phyloP scores from a whole-genome alignment of 805 yeast species.

The Starmerella floricola region DNA sequence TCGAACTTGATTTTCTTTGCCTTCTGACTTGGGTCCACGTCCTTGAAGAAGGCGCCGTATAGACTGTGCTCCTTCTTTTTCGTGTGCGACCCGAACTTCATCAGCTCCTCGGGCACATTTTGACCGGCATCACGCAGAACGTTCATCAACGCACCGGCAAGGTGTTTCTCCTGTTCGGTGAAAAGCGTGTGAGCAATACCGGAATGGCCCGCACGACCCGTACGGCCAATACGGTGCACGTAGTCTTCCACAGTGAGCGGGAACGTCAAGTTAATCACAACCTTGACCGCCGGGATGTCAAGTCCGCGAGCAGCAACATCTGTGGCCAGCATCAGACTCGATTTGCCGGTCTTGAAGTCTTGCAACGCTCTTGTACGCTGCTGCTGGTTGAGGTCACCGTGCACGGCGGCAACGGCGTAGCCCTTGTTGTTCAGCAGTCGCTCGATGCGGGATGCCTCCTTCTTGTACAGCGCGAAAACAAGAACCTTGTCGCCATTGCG shows the following conservation, averaged over 20 bases:
- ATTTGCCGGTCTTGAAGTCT: slow-evolving; percentile 68
- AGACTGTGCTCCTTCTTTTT: slow-evolving; percentile 95
- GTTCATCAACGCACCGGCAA: slow-evolving; percentile 87
- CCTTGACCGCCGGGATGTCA: slow-evolving; percentile 94
- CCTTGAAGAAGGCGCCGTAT: slow-evolving; percentile 95
- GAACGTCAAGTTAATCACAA: slow-evolving; percentile 88
- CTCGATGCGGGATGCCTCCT: slow-evolving; percentile 90
- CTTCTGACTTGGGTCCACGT: slow-evolving; percentile 71
- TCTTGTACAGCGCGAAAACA: slow-evolving; percentile 88
- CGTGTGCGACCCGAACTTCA: slow-evolving; percentile 94
- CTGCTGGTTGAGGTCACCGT: slow-evolving; percentile 86
- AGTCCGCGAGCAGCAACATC: slow-evolving; percentile 98
- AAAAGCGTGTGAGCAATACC: slow-evolving; percentile 93
- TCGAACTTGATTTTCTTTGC: slow-evolving; percentile 83
- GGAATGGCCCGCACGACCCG: slow-evolving; percentile 93
- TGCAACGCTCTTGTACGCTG: slow-evolving; percentile 84
- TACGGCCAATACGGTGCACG: slow-evolving; percentile 94
- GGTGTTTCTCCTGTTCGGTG: slow-evolving; percentile 92
- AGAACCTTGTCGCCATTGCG: slow-evolving; percentile 60
- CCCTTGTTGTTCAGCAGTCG: slow-evolving; percentile 58
- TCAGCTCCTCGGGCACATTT: slow-evolving; percentile 85
- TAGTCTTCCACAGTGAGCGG: slow-evolving; percentile 95
- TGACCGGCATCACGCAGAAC: slow-evolving; percentile 89
- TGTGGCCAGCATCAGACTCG: slow-evolving; percentile 76
- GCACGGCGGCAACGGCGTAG: slow-evolving; percentile 79